phyloP scores from a whole-genome alignment of 2,329 filamentous ascomycete species.

The Colletotrichum trifolii region DNA sequence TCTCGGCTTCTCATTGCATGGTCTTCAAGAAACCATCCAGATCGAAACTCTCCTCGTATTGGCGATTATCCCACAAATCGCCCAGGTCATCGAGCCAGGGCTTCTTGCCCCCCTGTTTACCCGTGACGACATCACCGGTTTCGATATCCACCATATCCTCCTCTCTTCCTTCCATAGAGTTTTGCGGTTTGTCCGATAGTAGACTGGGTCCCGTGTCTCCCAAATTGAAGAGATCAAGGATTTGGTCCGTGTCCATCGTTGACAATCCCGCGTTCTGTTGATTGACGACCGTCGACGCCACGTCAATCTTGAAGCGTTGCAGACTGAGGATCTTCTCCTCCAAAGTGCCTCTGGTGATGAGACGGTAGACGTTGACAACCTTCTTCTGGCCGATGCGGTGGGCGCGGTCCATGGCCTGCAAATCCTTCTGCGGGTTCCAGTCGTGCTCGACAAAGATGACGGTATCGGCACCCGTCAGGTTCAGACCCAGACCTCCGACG shows the following conservation, averaged over 20 bases:
- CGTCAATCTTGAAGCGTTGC: constrained; percentile 99
- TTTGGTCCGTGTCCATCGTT: constrained; percentile 99
- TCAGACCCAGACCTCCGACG: constrained; percentile 93
- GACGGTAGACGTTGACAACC: constrained; percentile 97
- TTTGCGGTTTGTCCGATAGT: constrained; percentile 69
- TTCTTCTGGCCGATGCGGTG: constrained; percentile 99
- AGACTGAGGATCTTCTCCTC: constrained; percentile 99
- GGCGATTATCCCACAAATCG: constrained; percentile 95
- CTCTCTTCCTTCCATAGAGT: constrained; percentile 70
- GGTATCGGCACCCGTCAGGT: constrained; percentile 95
- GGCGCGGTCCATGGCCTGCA: constrained; percentile 98
- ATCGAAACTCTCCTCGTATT: constrained; percentile 99
- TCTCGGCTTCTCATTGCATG: constrained; percentile 70
- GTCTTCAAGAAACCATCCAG: constrained; percentile 94
- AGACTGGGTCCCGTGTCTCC: constrained; percentile 79
- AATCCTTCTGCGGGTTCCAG: constrained; percentile 98
- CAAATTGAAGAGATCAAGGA: constrained; percentile 94
- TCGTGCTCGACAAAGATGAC: constrained; percentile 99
- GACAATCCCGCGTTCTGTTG: constrained; percentile 95
- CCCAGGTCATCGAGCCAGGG: constrained; percentile 93
- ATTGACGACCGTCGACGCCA: constrained; percentile 97
- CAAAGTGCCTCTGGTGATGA: constrained; percentile 94
- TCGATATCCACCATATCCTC: constrained; percentile 94
- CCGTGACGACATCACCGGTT: constrained; percentile 82
- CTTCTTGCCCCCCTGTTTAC: constrained; percentile 94